Percentiles rank a stretch among this genome's conserved stretches.
phyloP scores from a whole-genome alignment of 2,329 filamentous ascomycete species.

The Canariomyces notabilis region DNA sequence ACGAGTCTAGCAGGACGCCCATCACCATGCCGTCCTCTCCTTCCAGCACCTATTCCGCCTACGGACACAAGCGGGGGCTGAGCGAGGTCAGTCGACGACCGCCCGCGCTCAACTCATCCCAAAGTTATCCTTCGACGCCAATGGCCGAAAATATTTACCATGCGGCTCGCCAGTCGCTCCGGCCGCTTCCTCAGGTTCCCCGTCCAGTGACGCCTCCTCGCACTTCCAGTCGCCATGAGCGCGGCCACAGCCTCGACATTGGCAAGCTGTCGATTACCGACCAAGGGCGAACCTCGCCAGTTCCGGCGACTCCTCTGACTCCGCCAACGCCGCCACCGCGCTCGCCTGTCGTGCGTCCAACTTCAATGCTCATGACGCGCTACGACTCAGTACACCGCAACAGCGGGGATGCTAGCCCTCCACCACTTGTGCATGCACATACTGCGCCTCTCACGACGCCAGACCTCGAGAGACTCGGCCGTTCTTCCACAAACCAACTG shows the following conservation, averaged over 20 bases:
- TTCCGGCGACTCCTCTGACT: constrained; percentile 9
- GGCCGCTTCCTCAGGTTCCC: constrained; percentile 66
- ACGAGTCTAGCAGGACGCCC: constrained; percentile 52
- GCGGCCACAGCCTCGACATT: constrained; percentile 62
- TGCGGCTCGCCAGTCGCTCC: constrained; percentile 69
- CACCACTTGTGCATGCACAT: constrained; percentile 35
- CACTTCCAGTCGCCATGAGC: constrained; percentile 44
- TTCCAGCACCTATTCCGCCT: constrained; percentile 54
- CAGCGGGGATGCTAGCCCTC: constrained; percentile 30
- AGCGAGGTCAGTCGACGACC: constrained; percentile 61
- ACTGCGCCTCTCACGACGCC: constrained; percentile 52
- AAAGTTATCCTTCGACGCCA: constrained; percentile 36
- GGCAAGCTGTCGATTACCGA: constrained; percentile 49
- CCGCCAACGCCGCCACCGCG: constrained; percentile 39
- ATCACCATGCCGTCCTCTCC: constrained; percentile 69
- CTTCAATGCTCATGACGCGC: constrained; percentile 56
- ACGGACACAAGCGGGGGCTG: constrained; percentile 66
- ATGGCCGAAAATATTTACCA: constrained; percentile 62
- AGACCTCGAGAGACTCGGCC: constrained; percentile 76
- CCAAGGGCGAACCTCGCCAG: constrained; percentile 34
- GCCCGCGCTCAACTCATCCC: constrained; percentile 41
- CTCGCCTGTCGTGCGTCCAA: constrained; percentile 45
- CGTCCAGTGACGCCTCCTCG: constrained; percentile 30
- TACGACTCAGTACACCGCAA: constrained; percentile 47
- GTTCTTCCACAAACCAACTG: constrained; percentile 85